Evolutionary conservation across 345 rosid genomes (phyloP).

Genomic region (Citrus medica): DNA sequence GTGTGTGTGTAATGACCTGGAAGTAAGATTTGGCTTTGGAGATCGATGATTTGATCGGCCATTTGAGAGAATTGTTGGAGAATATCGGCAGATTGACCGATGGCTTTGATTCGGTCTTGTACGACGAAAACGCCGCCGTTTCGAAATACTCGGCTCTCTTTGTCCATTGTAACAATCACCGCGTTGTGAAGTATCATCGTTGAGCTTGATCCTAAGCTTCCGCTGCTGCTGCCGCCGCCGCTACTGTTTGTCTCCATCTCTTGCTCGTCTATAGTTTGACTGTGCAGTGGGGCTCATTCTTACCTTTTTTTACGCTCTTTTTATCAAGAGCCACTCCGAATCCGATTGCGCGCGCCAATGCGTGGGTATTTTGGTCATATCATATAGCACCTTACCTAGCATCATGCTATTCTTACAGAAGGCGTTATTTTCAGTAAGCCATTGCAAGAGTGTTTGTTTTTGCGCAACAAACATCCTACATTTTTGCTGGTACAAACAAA

Average conservation of each 20-base stretch:
- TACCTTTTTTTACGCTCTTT: neutral
- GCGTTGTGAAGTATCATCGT: constrained; percentile 44
- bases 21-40: constrained; percentile 52
- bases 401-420: too few relatives aligned
- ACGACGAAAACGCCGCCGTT: constrained; percentile 50
- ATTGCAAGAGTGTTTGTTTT: too few relatives aligned
- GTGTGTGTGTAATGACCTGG: constrained; percentile 34
- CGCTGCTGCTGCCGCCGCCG: neutral
- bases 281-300: neutral
- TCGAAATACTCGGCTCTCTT: constrained; percentile 35
- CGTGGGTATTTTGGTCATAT: too few relatives aligned
- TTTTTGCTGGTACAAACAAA: too few relatives aligned
- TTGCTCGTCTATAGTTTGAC: neutral
- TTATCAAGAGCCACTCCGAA: neutral
- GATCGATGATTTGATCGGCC: constrained; percentile 41
- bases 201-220: neutral
- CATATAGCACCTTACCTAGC: too few relatives aligned
- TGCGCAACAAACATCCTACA: too few relatives aligned
- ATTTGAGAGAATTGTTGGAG: constrained; percentile 33
- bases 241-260: constrained; percentile 28
- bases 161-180: constrained; percentile 53
- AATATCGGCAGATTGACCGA: constrained; percentile 52
- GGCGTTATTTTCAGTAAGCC: too few relatives aligned
- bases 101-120: constrained; percentile 42
- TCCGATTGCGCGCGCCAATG: too few relatives aligned